Conservation (phyloP, 352 stramenopile genomes). For the Pythium grandisporangium region DNA sequence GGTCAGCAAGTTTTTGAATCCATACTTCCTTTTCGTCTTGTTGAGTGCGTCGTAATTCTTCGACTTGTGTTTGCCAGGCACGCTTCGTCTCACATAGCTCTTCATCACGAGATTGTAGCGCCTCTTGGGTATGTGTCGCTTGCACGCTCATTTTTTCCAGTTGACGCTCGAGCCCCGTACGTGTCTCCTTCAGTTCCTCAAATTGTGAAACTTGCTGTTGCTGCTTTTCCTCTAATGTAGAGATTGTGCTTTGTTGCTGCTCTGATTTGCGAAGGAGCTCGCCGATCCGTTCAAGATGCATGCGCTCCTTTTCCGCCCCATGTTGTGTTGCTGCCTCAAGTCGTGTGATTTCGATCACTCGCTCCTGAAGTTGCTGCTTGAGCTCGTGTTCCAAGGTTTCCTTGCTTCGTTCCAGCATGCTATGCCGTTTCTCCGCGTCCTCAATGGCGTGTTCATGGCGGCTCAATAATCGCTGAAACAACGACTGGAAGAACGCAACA, state of each 20-base stretch:
- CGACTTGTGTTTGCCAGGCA: conserved; percentile 27
- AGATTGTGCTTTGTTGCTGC: conserved; percentile 21
- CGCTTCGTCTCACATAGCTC: conserved; percentile 22
- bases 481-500: conserved; percentile 33
- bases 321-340: conserved; percentile 35
- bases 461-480: conserved; percentile 29
- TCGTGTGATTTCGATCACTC: conserved; percentile 30
- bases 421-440: conserved; percentile 16
- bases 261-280: conserved; percentile 29
- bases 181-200: conserved; percentile 18
- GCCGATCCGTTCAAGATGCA: conserved; percentile 22
- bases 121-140: conserved; percentile 33
- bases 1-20: conserved; percentile 55
- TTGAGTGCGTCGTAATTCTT: conserved; percentile 20
- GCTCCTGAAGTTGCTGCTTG: conserved; percentile 33
- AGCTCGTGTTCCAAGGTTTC: conserved; percentile 28
- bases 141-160: conserved; percentile 42
- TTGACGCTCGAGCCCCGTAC: conserved; percentile 25
- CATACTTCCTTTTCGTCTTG: conserved; percentile 44
- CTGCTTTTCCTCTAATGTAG: conserved; percentile 26
- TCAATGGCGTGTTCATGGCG: conserved; percentile 13
- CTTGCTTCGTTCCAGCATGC: conserved; percentile 27
- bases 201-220: conserved; percentile 14
- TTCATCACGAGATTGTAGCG: conserved; percentile 19
- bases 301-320: conserved; percentile 42